Base-by-base conservation (phyloP, 306 rosid genomes). In the Dalbergia oliveri region DNA sequence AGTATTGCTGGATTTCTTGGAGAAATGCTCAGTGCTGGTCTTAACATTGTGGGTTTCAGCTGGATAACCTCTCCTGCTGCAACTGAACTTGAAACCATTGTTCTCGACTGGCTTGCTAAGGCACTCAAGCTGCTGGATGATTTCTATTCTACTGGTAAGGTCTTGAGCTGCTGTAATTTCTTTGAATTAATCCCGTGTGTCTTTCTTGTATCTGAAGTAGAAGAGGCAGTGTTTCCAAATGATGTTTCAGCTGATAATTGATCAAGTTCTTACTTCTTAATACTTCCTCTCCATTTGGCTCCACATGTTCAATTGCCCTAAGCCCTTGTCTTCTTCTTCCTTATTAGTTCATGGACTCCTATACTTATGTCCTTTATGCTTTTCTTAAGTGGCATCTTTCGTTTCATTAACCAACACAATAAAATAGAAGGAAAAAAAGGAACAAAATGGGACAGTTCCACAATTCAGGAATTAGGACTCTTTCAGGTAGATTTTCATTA, bases 51-150 rank as follows among this genome's bases (percentile, higher is more conserved):
- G 69, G 99, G 99, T 63, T 95, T 95, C 86, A 95, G 96, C 84
- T 95, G 99, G 98, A 88, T 95, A 53, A 80, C 91, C 80, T 95
- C 99, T 81, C 99, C 99, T 37, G 99, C 99, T 31, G 99, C 98
- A 37, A 95, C 99, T 72, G 99, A 95, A 81, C 99, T 95, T 15
- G 99, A 95, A 84, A 85, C 78, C 14, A 89, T 91, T 26, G 98
- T 95, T 67, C 86, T 95, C 15, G 98, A 95, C 78, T 95, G 99
- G 99, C 92, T 95, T 59, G 98, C 94, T 31, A 93, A 93, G 84
- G 84, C 92, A 58, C 84, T 95, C 16, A 74, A 86, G 34, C 85
- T 95, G 43, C 88, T 98, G 2, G 67, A 83, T 59, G 87, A 88
- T 43, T 95, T 95, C 83, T 85, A 78, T 88, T 90, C 96, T 62